Percentiles rank a stretch among this genome's conserved stretches.
Evolutionary conservation across 139 green algal genomes (phyloP).

Genomic region (Ulvella scutata): DNA sequence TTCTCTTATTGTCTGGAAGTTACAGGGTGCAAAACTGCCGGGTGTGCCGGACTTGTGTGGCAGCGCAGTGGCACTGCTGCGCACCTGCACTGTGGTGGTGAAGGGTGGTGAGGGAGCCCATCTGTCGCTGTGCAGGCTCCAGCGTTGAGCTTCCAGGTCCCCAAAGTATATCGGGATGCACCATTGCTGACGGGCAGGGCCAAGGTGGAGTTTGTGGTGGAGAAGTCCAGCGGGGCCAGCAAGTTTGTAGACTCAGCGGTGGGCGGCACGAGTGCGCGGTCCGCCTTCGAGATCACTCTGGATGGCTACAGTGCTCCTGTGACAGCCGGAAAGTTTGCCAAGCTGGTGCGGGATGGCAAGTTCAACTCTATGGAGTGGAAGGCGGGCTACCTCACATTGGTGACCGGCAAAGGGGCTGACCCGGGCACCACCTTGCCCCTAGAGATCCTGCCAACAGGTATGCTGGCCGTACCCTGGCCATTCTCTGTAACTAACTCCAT

Average conservation of each 20-base stretch:
- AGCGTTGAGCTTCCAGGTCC: background rate
- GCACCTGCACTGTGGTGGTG: no score
- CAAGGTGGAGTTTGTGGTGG: background rate
- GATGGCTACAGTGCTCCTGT: background rate
- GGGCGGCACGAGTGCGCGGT: background rate
- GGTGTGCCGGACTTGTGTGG: no score
- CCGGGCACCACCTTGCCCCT: slow-evolving; percentile 2
- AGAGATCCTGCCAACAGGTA: slow-evolving; percentile 19
- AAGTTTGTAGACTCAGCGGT: background rate
- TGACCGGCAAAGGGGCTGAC: background rate
- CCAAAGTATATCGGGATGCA: background rate
- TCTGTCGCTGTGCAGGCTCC: slow-evolving; percentile 1
- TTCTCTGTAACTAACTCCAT: no score
- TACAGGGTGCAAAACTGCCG: no score
- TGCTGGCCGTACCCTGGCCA: no score
- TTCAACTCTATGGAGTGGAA: background rate
- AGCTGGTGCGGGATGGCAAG: background rate
- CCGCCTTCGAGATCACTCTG: background rate
- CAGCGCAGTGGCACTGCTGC: no score
- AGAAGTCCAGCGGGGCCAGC: background rate
- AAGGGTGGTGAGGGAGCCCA: no score
- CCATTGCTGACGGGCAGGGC: background rate
- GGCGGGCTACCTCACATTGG: background rate
- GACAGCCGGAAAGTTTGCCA: background rate
- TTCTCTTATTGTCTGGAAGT: no score